Conservation (phyloP, 768 basidiomycete genomes). For the Phaffia tasmanica region DNA sequence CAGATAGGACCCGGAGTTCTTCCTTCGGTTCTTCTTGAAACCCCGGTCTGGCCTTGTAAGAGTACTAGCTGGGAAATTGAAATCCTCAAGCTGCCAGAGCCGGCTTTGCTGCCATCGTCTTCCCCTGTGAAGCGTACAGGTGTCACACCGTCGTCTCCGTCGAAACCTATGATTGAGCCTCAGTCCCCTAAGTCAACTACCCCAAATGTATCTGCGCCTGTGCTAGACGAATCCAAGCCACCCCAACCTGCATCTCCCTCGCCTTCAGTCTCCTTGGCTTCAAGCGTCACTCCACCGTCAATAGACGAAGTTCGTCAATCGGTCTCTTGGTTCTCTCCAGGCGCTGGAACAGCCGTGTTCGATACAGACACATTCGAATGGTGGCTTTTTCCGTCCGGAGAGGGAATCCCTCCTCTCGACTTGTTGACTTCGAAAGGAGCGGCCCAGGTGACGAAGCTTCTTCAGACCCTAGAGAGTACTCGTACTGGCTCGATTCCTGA, state of each 20-base stretch:
- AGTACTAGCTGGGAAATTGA: conserved; percentile 12
- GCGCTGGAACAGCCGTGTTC: conserved; percentile 17
- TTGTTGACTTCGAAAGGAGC: neutral
- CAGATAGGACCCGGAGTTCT: conserved; percentile 18
- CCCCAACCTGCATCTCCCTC: neutral
- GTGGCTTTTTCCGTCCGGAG: conserved; percentile 15
- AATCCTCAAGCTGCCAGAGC: conserved; percentile 1
- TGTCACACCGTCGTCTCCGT: neutral
- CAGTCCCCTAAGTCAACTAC: neutral
- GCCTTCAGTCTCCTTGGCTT: neutral
- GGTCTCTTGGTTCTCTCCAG: conserved; percentile 3
- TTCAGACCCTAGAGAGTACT: neutral
- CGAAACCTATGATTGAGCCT: neutral
- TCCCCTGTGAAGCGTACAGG: neutral
- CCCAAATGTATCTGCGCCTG: neutral
- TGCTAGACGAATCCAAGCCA: neutral
- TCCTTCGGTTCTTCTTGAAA: conserved; percentile 4
- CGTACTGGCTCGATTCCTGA: neutral
- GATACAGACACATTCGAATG: conserved; percentile 5
- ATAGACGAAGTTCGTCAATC: conserved; percentile 19
- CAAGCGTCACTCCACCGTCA: neutral
- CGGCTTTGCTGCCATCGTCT: neutral
- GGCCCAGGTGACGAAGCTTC: neutral
- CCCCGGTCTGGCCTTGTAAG: conserved; percentile 1
- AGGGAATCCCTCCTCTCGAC: neutral